phyloP scores from a whole-genome alignment of 345 rosid species.

The Psidium friedrichsthalianum region DNA sequence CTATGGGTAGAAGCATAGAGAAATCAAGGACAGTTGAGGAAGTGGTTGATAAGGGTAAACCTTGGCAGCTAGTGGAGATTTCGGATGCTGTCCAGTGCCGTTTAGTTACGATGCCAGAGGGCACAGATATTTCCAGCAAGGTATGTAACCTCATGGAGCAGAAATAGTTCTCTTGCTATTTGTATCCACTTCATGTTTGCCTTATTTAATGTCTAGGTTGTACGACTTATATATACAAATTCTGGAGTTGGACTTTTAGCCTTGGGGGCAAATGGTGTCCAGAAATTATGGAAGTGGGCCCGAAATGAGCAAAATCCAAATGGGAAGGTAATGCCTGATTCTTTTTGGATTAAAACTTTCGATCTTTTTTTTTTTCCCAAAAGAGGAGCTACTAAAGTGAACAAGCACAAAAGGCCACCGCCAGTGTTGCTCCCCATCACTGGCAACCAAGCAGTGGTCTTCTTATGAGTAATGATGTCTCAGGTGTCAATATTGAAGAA shows the following conservation, averaged over 20 bases:
- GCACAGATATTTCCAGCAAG: conserved; percentile 72
- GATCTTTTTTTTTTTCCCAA: not conserved
- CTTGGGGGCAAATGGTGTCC: conserved; percentile 66
- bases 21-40: conserved; percentile 69
- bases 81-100: conserved; percentile 57
- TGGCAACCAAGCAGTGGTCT: conserved; percentile 96
- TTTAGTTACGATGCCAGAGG: conserved; percentile 64
- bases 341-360: not conserved
- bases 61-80: conserved; percentile 78
- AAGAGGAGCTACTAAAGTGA: not conserved
- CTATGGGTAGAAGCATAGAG: conserved; percentile 65
- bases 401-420: conserved; percentile 45
- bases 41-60: conserved; percentile 51
- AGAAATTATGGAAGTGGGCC: conserved; percentile 75
- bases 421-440: conserved; percentile 55
- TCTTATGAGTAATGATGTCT: conserved; percentile 69
- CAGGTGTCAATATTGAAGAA: conserved; percentile 74
- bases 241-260: conserved; percentile 78
- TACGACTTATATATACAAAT: conserved; percentile 79
- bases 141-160: conserved; percentile 17
- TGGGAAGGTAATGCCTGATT: conserved; percentile 87
- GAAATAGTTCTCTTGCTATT: not conserved
- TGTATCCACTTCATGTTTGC: not conserved
- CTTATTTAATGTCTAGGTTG: conserved; percentile 37
- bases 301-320: conserved; percentile 67